A percentile compares a stretch with the other conserved stretches of the same genome.
Conservation (phyloP, 2,329 filamentous ascomycete species). For the Nemania abortiva region DNA sequence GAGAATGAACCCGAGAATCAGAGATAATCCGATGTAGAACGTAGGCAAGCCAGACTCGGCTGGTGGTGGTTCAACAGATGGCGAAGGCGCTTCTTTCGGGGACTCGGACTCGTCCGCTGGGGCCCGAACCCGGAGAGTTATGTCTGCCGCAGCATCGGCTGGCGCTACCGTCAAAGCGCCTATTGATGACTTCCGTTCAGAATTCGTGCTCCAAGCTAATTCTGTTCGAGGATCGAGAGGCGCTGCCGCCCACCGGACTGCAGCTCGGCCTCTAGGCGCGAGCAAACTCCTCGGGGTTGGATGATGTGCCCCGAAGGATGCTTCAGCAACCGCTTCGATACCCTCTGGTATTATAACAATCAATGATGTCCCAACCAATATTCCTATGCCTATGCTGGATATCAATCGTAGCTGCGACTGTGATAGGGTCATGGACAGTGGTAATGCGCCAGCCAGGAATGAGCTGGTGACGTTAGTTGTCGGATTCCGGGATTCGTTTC, state of each 20-base stretch:
- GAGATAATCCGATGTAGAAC: conserved; percentile 85
- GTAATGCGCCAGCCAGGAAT: conserved; percentile 91
- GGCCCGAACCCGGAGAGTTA: conserved; percentile 39
- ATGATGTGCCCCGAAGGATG: conserved; percentile 54
- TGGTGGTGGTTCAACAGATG: conserved; percentile 45
- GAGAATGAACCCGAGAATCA: conserved; percentile 89
- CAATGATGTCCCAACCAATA: conserved; percentile 92
- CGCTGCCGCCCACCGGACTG: conserved; percentile 40
- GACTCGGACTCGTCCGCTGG: conserved; percentile 40
- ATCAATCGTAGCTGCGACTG: conserved; percentile 88
- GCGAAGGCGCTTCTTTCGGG: conserved; percentile 31
- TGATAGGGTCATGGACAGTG: conserved; percentile 88
- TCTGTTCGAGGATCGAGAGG: conserved; percentile 9
- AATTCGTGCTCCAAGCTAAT: conserved; percentile 13
- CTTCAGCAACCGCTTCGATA: conserved; percentile 85
- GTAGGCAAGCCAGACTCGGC: conserved; percentile 67
- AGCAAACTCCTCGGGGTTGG: conserved; percentile 43
- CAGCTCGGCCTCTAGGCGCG: conserved; percentile 30
- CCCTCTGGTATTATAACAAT: conserved; percentile 99
- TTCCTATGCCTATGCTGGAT: conserved; percentile 91
- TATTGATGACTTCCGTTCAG: conserved; percentile 4
- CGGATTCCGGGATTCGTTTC: conserved; percentile 25
- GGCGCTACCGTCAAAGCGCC: conserved; percentile 11
- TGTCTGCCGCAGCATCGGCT: conserved; percentile 7
- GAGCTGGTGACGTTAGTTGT: conserved; percentile 69